Percentiles rank a stretch among this genome's conserved stretches.
These are phyloP conservation scores for Cordyceps fumosorosea DNA, from an alignment of 2,329 filamentous ascomycete genomes.

Conservation along the genomic window DNA sequence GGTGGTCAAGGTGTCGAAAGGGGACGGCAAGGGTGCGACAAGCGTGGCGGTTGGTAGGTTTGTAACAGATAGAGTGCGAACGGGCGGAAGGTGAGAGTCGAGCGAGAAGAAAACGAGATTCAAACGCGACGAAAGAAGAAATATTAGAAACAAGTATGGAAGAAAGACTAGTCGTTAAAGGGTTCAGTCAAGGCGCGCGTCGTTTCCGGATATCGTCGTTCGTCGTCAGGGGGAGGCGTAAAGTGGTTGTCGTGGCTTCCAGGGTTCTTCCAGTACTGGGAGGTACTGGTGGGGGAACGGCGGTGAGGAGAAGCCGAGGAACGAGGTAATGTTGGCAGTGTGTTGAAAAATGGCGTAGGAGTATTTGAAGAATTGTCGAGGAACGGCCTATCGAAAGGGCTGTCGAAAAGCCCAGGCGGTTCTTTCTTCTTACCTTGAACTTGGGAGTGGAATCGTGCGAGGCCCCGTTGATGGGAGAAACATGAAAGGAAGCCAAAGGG, in stretches of 20 bases:
- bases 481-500: not conserved
- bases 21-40: not conserved
- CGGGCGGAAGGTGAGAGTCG: not conserved
- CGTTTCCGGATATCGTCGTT: not conserved
- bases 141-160: not conserved
- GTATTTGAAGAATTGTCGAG: not conserved
- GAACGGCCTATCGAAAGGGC: constrained; percentile 8
- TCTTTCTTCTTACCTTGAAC: not conserved
- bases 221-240: constrained; percentile 1
- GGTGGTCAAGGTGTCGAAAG: not conserved
- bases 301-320: constrained; percentile 5
- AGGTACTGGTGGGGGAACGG: not conserved
- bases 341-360: not conserved
- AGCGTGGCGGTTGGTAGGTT: not conserved
- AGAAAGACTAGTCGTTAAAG: not conserved
- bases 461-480: not conserved
- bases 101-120: not conserved
- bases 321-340: not conserved
- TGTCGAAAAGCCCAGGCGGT: constrained; percentile 11
- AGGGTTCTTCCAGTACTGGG: too few relatives aligned
- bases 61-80: not conserved
- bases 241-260: constrained; percentile 7
- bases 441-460: not conserved
- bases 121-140: not conserved
- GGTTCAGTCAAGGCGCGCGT: not conserved